These are phyloP conservation scores for Wickerhamiella sergipiensis DNA, from an alignment of 805 yeast species.

Conservation along the genomic window DNA sequence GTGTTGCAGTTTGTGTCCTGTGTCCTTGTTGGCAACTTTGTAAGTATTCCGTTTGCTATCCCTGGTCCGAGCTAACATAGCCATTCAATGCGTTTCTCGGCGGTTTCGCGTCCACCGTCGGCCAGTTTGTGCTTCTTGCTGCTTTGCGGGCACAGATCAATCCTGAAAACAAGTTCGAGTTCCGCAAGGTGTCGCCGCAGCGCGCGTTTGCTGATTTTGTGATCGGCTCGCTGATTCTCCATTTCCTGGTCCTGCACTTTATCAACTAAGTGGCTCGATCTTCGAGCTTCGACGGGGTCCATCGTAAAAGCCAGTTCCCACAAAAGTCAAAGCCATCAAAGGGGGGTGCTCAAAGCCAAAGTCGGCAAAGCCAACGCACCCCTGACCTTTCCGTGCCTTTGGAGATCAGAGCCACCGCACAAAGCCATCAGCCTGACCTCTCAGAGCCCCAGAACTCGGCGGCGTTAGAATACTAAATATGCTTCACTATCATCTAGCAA, in stretches of 20 bases:
- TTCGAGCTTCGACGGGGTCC: not conserved
- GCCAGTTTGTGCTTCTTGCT: conserved; percentile 82
- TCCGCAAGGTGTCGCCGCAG: conserved; percentile 34
- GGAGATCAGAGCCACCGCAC: no score
- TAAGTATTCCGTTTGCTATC: no score
- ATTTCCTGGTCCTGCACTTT: conserved; percentile 81
- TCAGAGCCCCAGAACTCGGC: no score
- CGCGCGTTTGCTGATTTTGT: conserved; percentile 79
- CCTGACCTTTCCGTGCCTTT: no score
- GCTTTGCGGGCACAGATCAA: conserved; percentile 56
- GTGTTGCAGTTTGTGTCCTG: conserved; percentile 67
- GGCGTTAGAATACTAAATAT: no score
- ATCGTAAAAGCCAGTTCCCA: no score
- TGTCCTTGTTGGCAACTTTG: conserved; percentile 61
- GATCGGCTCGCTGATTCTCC: conserved; percentile 75
- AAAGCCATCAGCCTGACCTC: no score
- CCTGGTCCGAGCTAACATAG: conserved; percentile 14
- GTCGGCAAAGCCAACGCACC: no score
- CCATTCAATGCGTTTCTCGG: conserved; percentile 96
- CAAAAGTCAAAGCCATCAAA: no score
- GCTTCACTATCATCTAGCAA: not conserved
- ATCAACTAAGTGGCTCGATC: conserved; percentile 55
- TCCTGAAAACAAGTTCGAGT: conserved; percentile 27
- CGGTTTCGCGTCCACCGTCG: conserved; percentile 85
- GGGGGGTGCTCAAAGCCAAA: no score